Evolutionary conservation across 2,329 filamentous ascomycete species (phyloP).

Genomic region (Fusarium multiceps): DNA sequence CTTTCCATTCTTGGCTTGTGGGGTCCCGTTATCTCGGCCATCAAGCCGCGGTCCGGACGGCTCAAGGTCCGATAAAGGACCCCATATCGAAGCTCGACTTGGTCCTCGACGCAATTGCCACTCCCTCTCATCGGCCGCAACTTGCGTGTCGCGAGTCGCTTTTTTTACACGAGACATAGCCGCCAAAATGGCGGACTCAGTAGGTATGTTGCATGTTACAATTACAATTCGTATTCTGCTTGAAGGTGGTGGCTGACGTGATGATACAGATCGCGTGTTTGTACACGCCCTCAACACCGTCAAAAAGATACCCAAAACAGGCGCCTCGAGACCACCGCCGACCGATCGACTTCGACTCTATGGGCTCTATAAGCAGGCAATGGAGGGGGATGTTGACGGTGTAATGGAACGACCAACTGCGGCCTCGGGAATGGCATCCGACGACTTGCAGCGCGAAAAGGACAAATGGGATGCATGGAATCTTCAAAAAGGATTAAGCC

Average conservation of each 20-base stretch:
- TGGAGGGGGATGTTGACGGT: constrained; percentile 96
- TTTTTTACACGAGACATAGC: constrained; percentile 17
- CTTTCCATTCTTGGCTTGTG: constrained; percentile 32
- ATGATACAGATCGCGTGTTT: constrained; percentile 86
- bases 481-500: constrained; percentile 81
- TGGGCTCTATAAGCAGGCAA: constrained; percentile 98
- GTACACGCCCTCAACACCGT: constrained; percentile 99
- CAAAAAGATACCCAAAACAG: constrained; percentile 95
- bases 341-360: constrained; percentile 90
- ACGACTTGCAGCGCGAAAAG: constrained; percentile 69
- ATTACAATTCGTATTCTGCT: not conserved
- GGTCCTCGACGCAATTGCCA: constrained; percentile 29
- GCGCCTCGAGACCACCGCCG: constrained; percentile 87
- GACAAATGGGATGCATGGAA: constrained; percentile 97
- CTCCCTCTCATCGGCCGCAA: constrained; percentile 24
- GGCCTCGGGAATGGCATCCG: constrained; percentile 58
- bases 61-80: constrained; percentile 44
- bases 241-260: constrained; percentile 32
- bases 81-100: constrained; percentile 33
- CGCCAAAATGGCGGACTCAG: constrained; percentile 46
- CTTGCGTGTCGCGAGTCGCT: constrained; percentile 29
- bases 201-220: constrained; percentile 42
- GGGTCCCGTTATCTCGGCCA: constrained; percentile 44
- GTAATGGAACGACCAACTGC: constrained; percentile 85
- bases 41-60: constrained; percentile 46